Percentiles rank a stretch among this genome's conserved stretches.
These are phyloP conservation scores for Pterulicium gracile DNA, from an alignment of 1,284 basidiomycete species.

Conservation along the genomic window DNA sequence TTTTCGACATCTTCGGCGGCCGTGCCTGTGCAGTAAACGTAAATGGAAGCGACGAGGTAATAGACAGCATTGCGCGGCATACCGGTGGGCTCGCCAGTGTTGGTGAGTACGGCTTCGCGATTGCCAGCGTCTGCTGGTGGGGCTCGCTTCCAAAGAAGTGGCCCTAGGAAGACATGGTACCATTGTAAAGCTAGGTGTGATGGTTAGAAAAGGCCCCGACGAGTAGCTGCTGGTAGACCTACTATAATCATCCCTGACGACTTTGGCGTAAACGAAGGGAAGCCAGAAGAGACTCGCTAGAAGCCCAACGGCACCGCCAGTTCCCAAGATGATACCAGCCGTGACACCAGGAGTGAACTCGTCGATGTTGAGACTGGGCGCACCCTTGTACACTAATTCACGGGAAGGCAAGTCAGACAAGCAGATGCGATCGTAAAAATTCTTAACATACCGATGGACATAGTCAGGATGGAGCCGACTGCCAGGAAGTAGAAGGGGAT, in stretches of 20 bases:
- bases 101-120: conserved; percentile 14
- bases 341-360: conserved; percentile 9
- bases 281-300: conserved; percentile 19
- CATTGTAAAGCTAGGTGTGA: conserved; percentile 17
- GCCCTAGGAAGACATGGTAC: conserved; percentile 19
- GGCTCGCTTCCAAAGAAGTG: conserved; percentile 15
- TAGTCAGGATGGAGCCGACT: conserved; percentile 15
- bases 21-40: too few species aligned
- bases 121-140: conserved; percentile 15
- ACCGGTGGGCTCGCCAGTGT: too few species aligned
- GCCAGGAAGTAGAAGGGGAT: conserved; percentile 18
- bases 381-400: conserved; percentile 17
- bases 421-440: neutral
- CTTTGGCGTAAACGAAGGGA: conserved; percentile 18
- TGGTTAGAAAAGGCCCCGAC: too few species aligned
- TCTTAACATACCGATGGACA: conserved; percentile 14
- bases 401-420: too few species aligned
- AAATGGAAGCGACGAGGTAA: too few species aligned
- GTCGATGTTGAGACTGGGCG: conserved; percentile 15
- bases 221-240: too few species aligned
- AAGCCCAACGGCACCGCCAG: conserved; percentile 13
- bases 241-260: conserved; percentile 20
- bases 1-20: too few species aligned
- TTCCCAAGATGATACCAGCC: conserved; percentile 15
- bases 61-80: too few species aligned